phyloP scores from a whole-genome alignment of 129 eudicot genomes.

The sunflower (Helianthus annuus) region HanXRQr2.0-SUNRISE NC_035445.2:114392121-114392620 shows the following conservation, averaged over 20 bases:
- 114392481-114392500: slow-evolving; percentile 85
- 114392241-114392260: neutral
- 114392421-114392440: slow-evolving; percentile 46
- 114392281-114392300: slow-evolving; percentile 43
- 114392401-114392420: slow-evolving; percentile 92
- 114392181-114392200: neutral
- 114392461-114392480: slow-evolving; percentile 94
- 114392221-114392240: no score
- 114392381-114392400: slow-evolving; percentile 92
- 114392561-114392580: slow-evolving; percentile 43
- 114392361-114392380: slow-evolving; percentile 57
- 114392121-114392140: neutral
- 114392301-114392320: slow-evolving; percentile 61
- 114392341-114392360: slow-evolving; percentile 55
- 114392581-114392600: slow-evolving; percentile 25
- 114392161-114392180: neutral
- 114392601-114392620: slow-evolving; percentile 30
- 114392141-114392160: slow-evolving; percentile 6
- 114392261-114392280: neutral
- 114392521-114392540: slow-evolving; percentile 68
- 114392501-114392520: slow-evolving; percentile 95
- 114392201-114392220: neutral
- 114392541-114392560: slow-evolving; percentile 39
- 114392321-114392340: slow-evolving; percentile 65
- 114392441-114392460: slow-evolving; percentile 89